Evolutionary conservation across 2,329 filamentous ascomycete genomes (phyloP).

Genomic region (Talaromyces marneffei): DNA sequence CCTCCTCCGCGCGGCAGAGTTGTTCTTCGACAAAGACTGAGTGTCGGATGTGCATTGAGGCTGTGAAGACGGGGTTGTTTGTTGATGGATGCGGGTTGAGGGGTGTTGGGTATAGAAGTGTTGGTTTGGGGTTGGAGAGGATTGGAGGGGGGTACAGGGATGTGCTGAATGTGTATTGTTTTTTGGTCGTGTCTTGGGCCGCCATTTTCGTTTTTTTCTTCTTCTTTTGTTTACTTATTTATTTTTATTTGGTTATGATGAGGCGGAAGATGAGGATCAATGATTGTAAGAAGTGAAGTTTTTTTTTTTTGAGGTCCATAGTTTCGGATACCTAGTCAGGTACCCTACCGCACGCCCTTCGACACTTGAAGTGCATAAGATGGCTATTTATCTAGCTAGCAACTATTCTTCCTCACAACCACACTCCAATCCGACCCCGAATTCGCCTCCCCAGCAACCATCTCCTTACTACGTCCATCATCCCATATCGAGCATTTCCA

Average conservation of each 20-base stretch:
- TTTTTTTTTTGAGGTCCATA: not conserved
- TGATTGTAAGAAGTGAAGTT: not conserved
- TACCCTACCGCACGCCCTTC: not conserved
- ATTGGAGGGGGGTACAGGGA: not conserved
- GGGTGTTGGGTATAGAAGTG: slow-evolving; percentile 23
- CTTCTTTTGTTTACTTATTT: too few species aligned
- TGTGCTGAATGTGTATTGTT: slow-evolving; percentile 4
- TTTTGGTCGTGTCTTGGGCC: not conserved
- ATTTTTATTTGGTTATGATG: too few species aligned
- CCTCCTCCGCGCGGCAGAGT: slow-evolving; percentile 55
- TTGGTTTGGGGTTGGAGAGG: not conserved
- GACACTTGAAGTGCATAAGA: too few species aligned
- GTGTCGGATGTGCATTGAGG: slow-evolving; percentile 54
- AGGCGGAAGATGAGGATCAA: not conserved
- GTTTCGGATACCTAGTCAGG: not conserved
- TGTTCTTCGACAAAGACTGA: slow-evolving; percentile 56
- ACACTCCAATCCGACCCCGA: not conserved
- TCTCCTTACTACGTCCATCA: not conserved
- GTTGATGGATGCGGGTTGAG: slow-evolving; percentile 18
- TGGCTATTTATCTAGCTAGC: too few species aligned
- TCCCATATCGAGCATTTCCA: not conserved
- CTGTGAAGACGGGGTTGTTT: slow-evolving; percentile 52
- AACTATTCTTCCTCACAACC: slow-evolving; percentile 4
- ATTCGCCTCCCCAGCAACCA: not conserved
- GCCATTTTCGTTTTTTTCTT: not conserved